These are phyloP conservation scores for Starmera quercuum DNA, from an alignment of 805 yeast species.

Conservation along the genomic window DNA sequence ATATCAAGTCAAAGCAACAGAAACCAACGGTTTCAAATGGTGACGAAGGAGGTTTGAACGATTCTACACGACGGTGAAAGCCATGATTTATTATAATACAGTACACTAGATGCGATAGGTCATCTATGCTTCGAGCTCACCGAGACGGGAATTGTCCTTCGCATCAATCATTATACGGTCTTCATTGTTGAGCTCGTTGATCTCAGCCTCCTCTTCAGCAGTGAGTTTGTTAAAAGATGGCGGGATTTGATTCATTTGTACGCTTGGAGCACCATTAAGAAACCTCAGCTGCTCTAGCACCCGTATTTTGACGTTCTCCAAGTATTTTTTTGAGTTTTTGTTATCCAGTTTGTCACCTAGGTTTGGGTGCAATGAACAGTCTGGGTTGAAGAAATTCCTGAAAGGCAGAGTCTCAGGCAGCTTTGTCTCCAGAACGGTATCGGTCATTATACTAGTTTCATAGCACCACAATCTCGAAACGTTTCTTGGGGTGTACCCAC, in stretches of 20 bases:
- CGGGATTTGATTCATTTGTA: conserved; percentile 84
- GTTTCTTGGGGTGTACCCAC: conserved; percentile 95
- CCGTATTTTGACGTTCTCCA: conserved; percentile 71
- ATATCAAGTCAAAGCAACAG: too few relatives aligned
- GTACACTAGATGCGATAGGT: too few relatives aligned
- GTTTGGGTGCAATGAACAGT: conserved; percentile 79
- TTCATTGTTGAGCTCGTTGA: neutral
- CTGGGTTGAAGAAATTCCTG: conserved; percentile 65
- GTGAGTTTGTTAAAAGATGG: conserved; percentile 37
- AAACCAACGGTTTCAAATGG: too few relatives aligned
- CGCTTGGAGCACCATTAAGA: conserved; percentile 89
- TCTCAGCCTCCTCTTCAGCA: conserved; percentile 28
- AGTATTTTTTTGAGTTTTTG: conserved; percentile 72
- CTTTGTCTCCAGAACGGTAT: conserved; percentile 52
- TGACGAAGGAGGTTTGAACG: too few relatives aligned
- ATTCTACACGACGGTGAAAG: too few relatives aligned
- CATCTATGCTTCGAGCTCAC: neutral
- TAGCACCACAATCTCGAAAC: conserved; percentile 94
- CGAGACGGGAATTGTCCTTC: neutral
- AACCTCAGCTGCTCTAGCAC: conserved; percentile 75
- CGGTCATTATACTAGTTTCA: conserved; percentile 78
- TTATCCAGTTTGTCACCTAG: conserved; percentile 78
- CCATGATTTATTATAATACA: too few relatives aligned
- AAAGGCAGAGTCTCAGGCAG: conserved; percentile 51
- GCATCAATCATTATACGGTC: neutral